These are phyloP conservation scores for Halophytophthora polymorphica DNA, from an alignment of 352 stramenopile species.

Conservation along the genomic window DNA sequence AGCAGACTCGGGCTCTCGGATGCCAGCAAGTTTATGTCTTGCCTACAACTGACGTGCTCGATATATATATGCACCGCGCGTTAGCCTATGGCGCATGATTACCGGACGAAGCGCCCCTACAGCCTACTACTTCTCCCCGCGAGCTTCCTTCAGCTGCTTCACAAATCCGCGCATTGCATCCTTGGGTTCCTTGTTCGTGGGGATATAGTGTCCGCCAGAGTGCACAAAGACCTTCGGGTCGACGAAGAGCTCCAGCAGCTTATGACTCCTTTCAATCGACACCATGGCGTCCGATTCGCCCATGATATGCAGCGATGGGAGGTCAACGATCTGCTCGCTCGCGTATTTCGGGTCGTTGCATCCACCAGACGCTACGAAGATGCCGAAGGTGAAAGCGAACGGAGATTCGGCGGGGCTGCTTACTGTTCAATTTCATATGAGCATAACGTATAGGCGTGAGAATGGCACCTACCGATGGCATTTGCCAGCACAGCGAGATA, in stretches of 20 bases:
- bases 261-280: slow-evolving; percentile 49
- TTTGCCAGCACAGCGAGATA: neutral
- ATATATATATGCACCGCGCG: no score
- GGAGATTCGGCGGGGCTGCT: slow-evolving; percentile 36
- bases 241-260: slow-evolving; percentile 50
- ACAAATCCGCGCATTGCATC: slow-evolving; percentile 68
- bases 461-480: neutral
- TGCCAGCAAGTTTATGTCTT: no score
- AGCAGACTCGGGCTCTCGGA: no score
- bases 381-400: slow-evolving; percentile 67
- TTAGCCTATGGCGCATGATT: no score
- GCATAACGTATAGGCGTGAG: neutral
- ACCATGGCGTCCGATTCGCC: slow-evolving; percentile 77
- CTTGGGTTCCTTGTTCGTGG: slow-evolving; percentile 83
- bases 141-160: slow-evolving; percentile 28
- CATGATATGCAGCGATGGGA: slow-evolving; percentile 82
- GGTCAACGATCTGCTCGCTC: slow-evolving; percentile 35
- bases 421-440: slow-evolving; percentile 10
- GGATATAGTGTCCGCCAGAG: slow-evolving; percentile 80
- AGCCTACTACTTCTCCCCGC: neutral
- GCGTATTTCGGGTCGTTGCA: slow-evolving; percentile 44
- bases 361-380: slow-evolving; percentile 65
- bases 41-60: no score
- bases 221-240: slow-evolving; percentile 60
- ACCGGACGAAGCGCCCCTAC: no score